These are phyloP conservation scores for Stereocaulon alpinum DNA, from an alignment of 495 filamentous ascomycete genomes.

Conservation along the genomic window DNA sequence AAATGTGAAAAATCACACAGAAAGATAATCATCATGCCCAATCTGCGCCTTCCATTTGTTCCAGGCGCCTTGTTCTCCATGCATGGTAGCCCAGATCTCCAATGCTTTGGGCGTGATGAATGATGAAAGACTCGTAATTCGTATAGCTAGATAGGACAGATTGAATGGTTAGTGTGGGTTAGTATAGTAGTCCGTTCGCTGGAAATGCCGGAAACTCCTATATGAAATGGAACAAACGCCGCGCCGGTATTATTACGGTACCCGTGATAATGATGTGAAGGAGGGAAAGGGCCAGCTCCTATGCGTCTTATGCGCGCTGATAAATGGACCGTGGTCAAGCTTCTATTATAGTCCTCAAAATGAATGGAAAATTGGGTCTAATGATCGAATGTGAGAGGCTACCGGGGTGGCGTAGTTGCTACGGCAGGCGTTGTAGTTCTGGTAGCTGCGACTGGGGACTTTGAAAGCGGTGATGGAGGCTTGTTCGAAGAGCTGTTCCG, in stretches of 20 bases:
- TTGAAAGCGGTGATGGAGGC: constrained; percentile 15
- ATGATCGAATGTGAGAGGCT: neutral
- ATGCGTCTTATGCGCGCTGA: neutral
- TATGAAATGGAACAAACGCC: neutral
- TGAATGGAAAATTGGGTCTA: neutral
- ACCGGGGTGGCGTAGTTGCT: constrained; percentile 28
- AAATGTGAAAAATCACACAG: neutral
- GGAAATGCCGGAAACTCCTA: neutral
- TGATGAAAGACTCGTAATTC: constrained; percentile 1
- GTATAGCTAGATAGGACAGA: neutral
- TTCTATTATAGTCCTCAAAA: neutral
- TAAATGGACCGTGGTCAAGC: neutral
- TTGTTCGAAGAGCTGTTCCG: constrained; percentile 25
- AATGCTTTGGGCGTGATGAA: neutral
- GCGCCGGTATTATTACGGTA: neutral
- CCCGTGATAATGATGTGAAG: neutral
- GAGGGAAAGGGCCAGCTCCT: neutral
- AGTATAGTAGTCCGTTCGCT: neutral
- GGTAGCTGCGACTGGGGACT: constrained; percentile 13
- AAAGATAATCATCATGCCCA: neutral
- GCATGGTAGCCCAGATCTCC: constrained; percentile 8
- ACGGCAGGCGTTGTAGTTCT: constrained; percentile 24
- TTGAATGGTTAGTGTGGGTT: neutral
- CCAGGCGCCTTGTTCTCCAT: constrained; percentile 1
- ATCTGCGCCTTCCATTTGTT: neutral